These are phyloP conservation scores for Geotrichum histeridarum DNA, from an alignment of 1,139 yeast genomes.

Conservation along the genomic window DNA sequence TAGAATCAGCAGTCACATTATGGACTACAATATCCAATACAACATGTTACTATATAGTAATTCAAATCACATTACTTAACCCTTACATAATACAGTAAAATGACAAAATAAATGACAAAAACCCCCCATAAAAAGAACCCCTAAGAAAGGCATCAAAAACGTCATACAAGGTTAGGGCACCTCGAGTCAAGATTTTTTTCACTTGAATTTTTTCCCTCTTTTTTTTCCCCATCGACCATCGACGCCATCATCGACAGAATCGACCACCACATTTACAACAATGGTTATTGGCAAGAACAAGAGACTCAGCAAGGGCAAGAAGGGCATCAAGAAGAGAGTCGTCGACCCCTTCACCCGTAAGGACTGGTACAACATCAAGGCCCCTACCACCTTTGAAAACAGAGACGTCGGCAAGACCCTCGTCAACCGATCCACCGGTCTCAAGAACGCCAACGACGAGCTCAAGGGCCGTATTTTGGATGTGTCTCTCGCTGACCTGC, in stretches of 20 bases:
- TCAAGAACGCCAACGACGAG: conserved; percentile 85
- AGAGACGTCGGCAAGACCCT: conserved; percentile 92
- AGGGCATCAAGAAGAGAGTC: conserved; percentile 92
- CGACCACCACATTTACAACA: conserved; percentile 17
- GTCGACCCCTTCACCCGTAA: conserved; percentile 94
- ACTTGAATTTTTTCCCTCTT: not conserved
- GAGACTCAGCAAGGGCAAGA: conserved; percentile 95
- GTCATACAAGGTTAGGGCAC: not conserved
- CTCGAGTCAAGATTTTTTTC: not conserved
- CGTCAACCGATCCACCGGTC: conserved; percentile 90
- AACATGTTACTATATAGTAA: no score
- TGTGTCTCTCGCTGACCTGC: conserved; percentile 82
- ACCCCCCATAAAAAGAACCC: no score
- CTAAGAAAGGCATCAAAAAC: not conserved
- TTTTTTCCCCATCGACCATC: conserved; percentile 1
- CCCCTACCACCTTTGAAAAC: conserved; percentile 91
- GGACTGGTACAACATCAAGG: conserved; percentile 93
- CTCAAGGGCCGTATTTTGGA: conserved; percentile 88
- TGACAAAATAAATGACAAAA: not conserved
- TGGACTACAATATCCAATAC: no score
- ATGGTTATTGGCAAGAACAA: conserved; percentile 97
- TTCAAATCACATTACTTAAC: no score
- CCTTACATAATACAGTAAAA: no score
- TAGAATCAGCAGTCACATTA: no score
- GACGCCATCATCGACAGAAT: not conserved